Conservation (phyloP, 2,329 filamentous ascomycete species). For the Triangularia verruculosa region DNA sequence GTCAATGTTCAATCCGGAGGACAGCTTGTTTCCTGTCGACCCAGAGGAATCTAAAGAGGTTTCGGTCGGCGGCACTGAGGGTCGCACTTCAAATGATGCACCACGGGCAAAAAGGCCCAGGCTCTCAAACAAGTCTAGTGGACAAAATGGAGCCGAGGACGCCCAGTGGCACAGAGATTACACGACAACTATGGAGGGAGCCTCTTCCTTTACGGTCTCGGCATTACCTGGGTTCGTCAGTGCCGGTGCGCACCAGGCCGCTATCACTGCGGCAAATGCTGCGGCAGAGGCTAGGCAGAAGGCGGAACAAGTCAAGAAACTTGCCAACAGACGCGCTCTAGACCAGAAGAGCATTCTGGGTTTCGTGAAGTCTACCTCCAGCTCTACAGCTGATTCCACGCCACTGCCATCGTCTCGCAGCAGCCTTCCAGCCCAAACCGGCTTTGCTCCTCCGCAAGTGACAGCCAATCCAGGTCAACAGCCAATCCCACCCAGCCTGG, state of each 20-base stretch:
- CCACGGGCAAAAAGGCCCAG: slow-evolving; percentile 30
- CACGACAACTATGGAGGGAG: slow-evolving; percentile 60
- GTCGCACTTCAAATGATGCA: slow-evolving; percentile 16
- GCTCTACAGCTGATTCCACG: neutral
- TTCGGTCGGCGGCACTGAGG: slow-evolving; percentile 19
- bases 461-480: slow-evolving; percentile 7
- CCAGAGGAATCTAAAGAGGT: slow-evolving; percentile 46
- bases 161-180: slow-evolving; percentile 44
- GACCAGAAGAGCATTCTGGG: slow-evolving; percentile 44
- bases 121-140: slow-evolving; percentile 31
- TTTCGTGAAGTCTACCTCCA: slow-evolving; percentile 35
- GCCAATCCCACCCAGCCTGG: slow-evolving; percentile 28
- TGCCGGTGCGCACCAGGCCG: slow-evolving; percentile 52
- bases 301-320: slow-evolving; percentile 20
- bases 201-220: slow-evolving; percentile 57
- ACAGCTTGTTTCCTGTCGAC: slow-evolving; percentile 65
- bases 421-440: neutral
- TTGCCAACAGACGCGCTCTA: slow-evolving; percentile 34
- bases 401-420: neutral
- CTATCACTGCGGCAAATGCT: slow-evolving; percentile 35
- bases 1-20: slow-evolving; percentile 56
- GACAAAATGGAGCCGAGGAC: slow-evolving; percentile 31
- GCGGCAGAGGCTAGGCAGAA: slow-evolving; percentile 22
- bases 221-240: slow-evolving; percentile 60
- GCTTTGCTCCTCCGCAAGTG: slow-evolving; percentile 8